Percentiles rank a stretch among this genome's conserved stretches.
Conservation (phyloP, 345 rosid species). For the Eutrema japonicum region DNA sequence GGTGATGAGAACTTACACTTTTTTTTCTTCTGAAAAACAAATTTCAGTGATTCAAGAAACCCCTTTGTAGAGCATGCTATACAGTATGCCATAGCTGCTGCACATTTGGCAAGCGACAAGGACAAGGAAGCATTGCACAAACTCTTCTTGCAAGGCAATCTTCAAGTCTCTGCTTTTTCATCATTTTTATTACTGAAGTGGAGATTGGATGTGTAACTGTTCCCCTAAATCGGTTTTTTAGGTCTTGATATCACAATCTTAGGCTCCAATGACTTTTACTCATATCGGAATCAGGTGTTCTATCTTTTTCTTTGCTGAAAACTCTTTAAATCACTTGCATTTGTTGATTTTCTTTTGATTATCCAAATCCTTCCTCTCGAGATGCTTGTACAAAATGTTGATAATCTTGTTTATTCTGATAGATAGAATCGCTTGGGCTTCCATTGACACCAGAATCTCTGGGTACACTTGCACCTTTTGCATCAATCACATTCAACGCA, state of each 20-base stretch:
- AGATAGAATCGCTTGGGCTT: constrained; percentile 90
- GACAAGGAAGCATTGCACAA: constrained; percentile 61
- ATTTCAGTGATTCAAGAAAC: constrained; percentile 72
- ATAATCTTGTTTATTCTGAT: constrained; percentile 21
- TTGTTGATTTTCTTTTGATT: constrained; percentile 6
- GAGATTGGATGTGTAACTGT: constrained; percentile 41
- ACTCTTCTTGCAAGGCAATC: constrained; percentile 78
- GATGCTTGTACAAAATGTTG: constrained; percentile 34
- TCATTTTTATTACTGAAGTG: neutral
- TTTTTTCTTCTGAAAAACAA: constrained; percentile 16
- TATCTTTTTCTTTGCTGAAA: constrained; percentile 26
- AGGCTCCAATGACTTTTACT: constrained; percentile 95
- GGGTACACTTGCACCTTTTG: constrained; percentile 79
- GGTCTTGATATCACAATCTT: constrained; percentile 90
- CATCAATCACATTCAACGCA: constrained; percentile 81
- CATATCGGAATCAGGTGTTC: constrained; percentile 83
- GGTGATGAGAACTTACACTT: constrained; percentile 29
- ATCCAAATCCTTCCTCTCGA: constrained; percentile 1
- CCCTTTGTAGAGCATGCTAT: constrained; percentile 89
- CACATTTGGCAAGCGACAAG: constrained; percentile 56
- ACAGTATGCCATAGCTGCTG: constrained; percentile 86
- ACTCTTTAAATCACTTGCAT: neutral
- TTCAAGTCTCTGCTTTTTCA: constrained; percentile 26
- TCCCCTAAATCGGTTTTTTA: constrained; percentile 46
- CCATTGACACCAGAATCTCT: constrained; percentile 81